Base-by-base conservation (phyloP, 352 stramenopile species). In the Pythium brachiatum region DNA sequence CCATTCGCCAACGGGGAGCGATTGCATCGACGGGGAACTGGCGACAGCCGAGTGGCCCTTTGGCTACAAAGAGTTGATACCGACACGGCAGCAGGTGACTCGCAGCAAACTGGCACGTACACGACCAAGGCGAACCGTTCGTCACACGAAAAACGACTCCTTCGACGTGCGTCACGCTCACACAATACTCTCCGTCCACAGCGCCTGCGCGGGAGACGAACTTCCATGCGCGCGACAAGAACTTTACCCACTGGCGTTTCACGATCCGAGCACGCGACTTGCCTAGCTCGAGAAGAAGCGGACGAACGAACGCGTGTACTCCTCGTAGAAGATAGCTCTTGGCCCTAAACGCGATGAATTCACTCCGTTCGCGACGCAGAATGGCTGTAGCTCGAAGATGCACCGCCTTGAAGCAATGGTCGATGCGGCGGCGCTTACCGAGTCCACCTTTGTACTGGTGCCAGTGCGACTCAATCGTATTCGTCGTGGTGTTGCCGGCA, bases 401-500 rank as follows among this genome's bases (percentile, higher is more conserved):
- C 34, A 41, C 34, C 13, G 34, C 34, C 34, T 41, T 13, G 11
- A 41, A 41, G 34, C 34, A 41, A 18, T 18, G 18, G 34, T 41
- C 34, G 8, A 41, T 41, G 3, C 34, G 34, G 12, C 34, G 34
- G 11, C 18, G 13, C 7, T 41, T 41, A 13, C 34, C 34, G 12
- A 41, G 34, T 8, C 34, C 34, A 15, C 18, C 43, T n/a, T 50
- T 50, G n/a, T 16, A 15, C 43, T 50, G 43, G 16, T 29, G 23
- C 18, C 43, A 50, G 43, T 50, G 43, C 7, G 43, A 50, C 26
- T 50, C 43, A 16, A 50, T 25, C 23, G 7, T 6, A 16, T 50
- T 50, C 26, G 43, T 29, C 43, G 43, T 50, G 43, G 43, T 50
- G 43, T 50, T 50, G 43, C 43, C 39, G 7, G 39, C 39, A n/a